Percentiles rank a stretch among this genome's conserved stretches.
phyloP scores from a whole-genome alignment of 306 rosid genomes.

The Cucumis hystrix region DNA sequence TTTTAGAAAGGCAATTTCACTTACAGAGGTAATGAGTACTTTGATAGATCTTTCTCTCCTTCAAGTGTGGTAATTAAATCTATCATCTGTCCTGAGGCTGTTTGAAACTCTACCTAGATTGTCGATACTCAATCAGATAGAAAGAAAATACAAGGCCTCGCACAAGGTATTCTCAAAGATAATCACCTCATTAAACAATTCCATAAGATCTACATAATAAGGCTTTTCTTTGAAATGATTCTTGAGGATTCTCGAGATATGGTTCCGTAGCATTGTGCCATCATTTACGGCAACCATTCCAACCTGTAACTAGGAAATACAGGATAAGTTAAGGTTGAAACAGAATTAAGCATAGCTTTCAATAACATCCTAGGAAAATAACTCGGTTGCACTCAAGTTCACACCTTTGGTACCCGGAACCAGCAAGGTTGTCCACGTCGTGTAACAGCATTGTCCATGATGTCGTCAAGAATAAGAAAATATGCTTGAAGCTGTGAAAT shows the following conservation, averaged over 20 bases:
- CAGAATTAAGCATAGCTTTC: not conserved
- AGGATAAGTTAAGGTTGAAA: not conserved
- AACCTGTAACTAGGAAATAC: constrained; percentile 28
- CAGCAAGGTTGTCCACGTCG: constrained; percentile 44
- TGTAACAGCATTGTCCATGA: constrained; percentile 39
- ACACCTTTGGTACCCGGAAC: constrained; percentile 41
- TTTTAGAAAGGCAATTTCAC: constrained; percentile 13
- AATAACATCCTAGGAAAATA: not conserved
- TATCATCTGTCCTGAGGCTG: constrained; percentile 94
- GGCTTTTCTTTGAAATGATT: constrained; percentile 76
- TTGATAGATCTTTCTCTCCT: constrained; percentile 85
- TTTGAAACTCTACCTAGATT: constrained; percentile 81
- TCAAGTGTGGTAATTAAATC: constrained; percentile 81
- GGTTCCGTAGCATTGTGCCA: constrained; percentile 70
- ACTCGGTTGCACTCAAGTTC: not conserved
- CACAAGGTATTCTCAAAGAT: constrained; percentile 3
- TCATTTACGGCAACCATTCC: constrained; percentile 82
- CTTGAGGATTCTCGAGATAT: constrained; percentile 55
- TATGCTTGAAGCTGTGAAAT: constrained; percentile 34
- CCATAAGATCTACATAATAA: constrained; percentile 72
- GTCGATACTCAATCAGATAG: not conserved
- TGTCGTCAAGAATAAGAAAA: constrained; percentile 38
- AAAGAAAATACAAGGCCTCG: not conserved
- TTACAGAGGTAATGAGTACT: constrained; percentile 73
- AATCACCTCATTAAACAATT: constrained; percentile 74